Evolutionary conservation across 805 yeast species (phyloP).

Genomic region (Candida nemodendra): DNA sequence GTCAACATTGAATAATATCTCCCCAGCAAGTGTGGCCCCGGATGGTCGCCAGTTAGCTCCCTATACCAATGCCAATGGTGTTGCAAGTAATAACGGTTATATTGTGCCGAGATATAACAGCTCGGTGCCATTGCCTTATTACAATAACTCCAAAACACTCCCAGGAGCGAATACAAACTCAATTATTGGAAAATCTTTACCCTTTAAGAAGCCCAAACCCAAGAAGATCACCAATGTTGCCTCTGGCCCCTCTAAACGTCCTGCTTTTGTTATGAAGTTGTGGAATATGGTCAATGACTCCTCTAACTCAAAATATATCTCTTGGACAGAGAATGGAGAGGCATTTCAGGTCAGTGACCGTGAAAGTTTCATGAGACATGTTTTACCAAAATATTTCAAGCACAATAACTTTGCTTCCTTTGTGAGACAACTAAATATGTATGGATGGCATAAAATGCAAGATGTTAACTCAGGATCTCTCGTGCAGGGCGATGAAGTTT

Average conservation of each 20-base stretch:
- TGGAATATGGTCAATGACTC: slow-evolving; percentile 96
- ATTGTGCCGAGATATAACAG: slow-evolving; percentile 15
- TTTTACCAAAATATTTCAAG: slow-evolving; percentile 90
- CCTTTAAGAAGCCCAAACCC: slow-evolving; percentile 27
- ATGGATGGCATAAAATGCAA: slow-evolving; percentile 98
- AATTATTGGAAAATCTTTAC: slow-evolving; percentile 6
- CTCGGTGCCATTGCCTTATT: slow-evolving; percentile 11
- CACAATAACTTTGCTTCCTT: slow-evolving; percentile 94
- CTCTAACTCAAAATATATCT: slow-evolving; percentile 63
- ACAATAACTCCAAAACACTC: slow-evolving; percentile 11
- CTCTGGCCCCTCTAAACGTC: slow-evolving; percentile 50
- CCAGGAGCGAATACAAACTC: neutral
- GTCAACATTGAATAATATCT: slow-evolving; percentile 7
- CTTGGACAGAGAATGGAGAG: slow-evolving; percentile 84
- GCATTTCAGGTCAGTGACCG: slow-evolving; percentile 82
- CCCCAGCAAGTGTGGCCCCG: slow-evolving; percentile 3
- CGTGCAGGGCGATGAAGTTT: slow-evolving; percentile 67
- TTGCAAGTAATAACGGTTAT: slow-evolving; percentile 5
- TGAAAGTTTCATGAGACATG: slow-evolving; percentile 77
- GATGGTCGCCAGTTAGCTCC: slow-evolving; percentile 6
- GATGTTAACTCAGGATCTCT: slow-evolving; percentile 79
- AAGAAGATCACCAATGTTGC: slow-evolving; percentile 18
- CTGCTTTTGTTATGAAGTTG: slow-evolving; percentile 89
- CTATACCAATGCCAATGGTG: slow-evolving; percentile 5
- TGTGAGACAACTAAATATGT: slow-evolving; percentile 96